Base-by-base conservation (phyloP, 2,329 filamentous ascomycete species). In the Pestalotiopsis sp. region DNA sequence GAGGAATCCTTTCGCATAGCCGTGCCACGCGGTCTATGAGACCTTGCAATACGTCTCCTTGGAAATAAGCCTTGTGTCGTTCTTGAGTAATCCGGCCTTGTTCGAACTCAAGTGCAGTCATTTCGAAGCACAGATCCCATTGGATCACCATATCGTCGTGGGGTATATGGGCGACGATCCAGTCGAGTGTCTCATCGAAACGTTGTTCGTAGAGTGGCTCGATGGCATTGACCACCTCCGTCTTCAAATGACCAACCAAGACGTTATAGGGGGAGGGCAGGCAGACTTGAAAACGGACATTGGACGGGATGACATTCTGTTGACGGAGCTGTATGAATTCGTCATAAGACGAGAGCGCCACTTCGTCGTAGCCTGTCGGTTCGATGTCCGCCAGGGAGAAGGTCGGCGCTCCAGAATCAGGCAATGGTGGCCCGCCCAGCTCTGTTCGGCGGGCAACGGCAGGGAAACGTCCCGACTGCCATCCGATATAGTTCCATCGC, bases 201-300 rank as follows among this genome's bases (percentile, higher is more conserved):
- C 70, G 73, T 65, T 74, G 69, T 62, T 74, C 73, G 23, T 75
- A 75, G n/a, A 75, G 31, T 31, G 72, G 72, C 67, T 75, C 72
- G 41, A 74, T 70, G 40, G 64, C 64, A 67, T 63, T 65, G 7
- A 45, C 49, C 11, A 59, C 23, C 20, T 59, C 14, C 3, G 13
- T n/a, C 14, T 59, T 75, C 14, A 74, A 3, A 45, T 73, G 72
- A 31, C 69, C 73, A 2, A 31, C 36, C 62, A 74, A 36, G 59
- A 75, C 73, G 65, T 49, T 72, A 56, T 71, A 75, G 12, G 73
- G 72, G 7, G 73, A 73, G 57, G 73, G 73, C 25, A 74, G 69
- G 67, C 69, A 45, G 68, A 75, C 70, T 66, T 75, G 72, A 41
- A 45, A 59, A 27, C 23, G 56, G 27, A 59, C 20, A 9, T 59